phyloP scores from a whole-genome alignment of 305 asterid species.

The Fraxinus floribunda region DNA sequence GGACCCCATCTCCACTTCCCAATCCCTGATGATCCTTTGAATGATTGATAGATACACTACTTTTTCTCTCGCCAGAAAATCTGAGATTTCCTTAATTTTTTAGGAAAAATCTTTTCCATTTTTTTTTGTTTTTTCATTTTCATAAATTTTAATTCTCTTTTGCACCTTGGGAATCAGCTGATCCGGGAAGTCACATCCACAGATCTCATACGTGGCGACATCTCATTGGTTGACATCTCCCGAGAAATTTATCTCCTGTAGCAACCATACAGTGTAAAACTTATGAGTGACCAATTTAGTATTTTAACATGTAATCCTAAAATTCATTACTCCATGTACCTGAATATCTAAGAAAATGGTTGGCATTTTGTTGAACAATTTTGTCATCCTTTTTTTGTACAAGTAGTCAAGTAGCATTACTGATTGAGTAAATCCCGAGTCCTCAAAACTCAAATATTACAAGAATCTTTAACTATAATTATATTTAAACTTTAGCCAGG shows the following conservation, averaged over 20 bases:
- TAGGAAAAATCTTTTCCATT: too few species aligned
- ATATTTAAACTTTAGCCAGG: background rate
- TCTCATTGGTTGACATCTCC: slow-evolving; percentile 36
- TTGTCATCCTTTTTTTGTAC: too few species aligned
- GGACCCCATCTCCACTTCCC: background rate
- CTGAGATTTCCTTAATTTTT: slow-evolving; percentile 30
- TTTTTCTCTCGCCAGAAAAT: slow-evolving; percentile 32
- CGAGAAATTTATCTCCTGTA: slow-evolving; percentile 39
- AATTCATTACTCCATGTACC: background rate
- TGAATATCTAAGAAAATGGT: background rate
- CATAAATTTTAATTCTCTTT: background rate
- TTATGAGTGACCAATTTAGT: background rate
- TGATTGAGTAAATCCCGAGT: too few species aligned
- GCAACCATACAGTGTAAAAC: background rate
- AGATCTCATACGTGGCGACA: slow-evolving; percentile 34
- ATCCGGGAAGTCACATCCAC: slow-evolving; percentile 36
- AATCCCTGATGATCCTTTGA: background rate
- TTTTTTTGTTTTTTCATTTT: too few species aligned
- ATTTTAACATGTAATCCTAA: background rate
- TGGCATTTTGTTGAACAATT: too few species aligned
- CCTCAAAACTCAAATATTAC: too few species aligned
- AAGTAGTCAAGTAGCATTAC: too few species aligned
- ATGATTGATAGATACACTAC: background rate
- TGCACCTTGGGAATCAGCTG: slow-evolving; percentile 7
- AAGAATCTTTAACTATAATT: background rate